Base-by-base conservation (phyloP, 306 rosid species). In the Purshia tridentata region DNA sequence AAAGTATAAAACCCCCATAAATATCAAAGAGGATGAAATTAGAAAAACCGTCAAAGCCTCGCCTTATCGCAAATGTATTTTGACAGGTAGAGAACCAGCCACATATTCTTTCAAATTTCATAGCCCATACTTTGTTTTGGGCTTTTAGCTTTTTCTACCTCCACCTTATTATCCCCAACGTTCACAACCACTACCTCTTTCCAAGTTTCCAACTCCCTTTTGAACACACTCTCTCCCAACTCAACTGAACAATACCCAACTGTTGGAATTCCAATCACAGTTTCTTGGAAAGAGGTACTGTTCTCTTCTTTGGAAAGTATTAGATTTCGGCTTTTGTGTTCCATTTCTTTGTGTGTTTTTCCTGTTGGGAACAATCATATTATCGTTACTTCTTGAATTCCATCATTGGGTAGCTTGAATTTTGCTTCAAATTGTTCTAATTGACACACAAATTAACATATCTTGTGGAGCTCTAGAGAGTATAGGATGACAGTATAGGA, bases 61-160 rank as follows among this genome's bases (percentile, higher is more conserved):
- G 70, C 78, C 83, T 78, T 82, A 82, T 82, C 86, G 67, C 77
- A 64, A 52, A 6, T 67, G 64, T 45, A 77, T 64, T 82, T 82
- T 80, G 91, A 72, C 75, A 84, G 96, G 90, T 82, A 64, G 75
- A 86, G 76, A 85, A 78, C 50, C 64, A 77, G 83, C 98, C 98
- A 90, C 98, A 85, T 84, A 67, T 8, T 77, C 69, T 47, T 55
- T 50, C 72, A 9, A 73, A 71, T 70, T 64, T 58, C 67, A 42
- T 59, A 45, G 49, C 46, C 56, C 72, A 37, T 62, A 15, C 59
- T 45, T 35, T 15, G 70, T 58, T 58, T 49, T 50, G 65, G 47
- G 72, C 40, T 48, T 50, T 63, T 57, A 13, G 65, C 79, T 65
- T 62, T 78, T 69, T 64, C 72, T 44, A 55, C 72, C 84, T 69